Evolutionary conservation across 192 early-diverging fungal species (phyloP), one percentile per base, ranked within the genome.

Genomic region (Coemansia sp.): DNA sequence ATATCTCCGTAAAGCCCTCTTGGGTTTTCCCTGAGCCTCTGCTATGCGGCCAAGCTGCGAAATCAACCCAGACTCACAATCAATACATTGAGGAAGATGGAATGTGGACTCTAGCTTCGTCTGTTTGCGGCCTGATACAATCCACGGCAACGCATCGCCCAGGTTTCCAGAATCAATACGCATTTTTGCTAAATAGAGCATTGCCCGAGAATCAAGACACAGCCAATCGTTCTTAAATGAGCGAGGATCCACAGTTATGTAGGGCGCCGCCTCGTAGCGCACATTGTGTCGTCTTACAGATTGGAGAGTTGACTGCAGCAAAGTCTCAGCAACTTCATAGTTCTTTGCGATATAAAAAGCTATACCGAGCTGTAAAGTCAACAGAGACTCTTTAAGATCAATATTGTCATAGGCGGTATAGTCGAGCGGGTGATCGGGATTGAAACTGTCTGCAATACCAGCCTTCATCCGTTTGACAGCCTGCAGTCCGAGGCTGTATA

Each of bases 11-110:
- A 75, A 32, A 9, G 78, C 78, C 42, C 46, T 61, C 21, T 69
- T 65, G 10, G 50, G 51, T 5, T 75, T 60, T 30, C 78, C 78
- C 36, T 72, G 56, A 5, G 30, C 3, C 32, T 81, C 78, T 1
- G 73, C 73, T 32, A 81, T 75, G 32, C 61, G 61, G n/a, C 78
- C 78, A 19, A 72, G 62, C 70, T 75, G 73, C 7, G 63, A 33
- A 9, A 72, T 30, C 10, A 75, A 54, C 5, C 63, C 64, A 2
- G 78, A 61, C 32, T 66, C 66, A 53, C 78, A 81, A 54, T 68
- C 63, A 54, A 75, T 62, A 46, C 78, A 81, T n/a, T 54, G 66
- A n/a, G 61, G 52, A n/a, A 46, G 63, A 11, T 59, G 32, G 33
- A 51, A 52, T 36, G 51, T 39, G 17, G 51, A 19, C 2, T 64